phyloP scores from a whole-genome alignment of 2,329 filamentous ascomycete species.

The Coniochaeta sp. region DNA sequence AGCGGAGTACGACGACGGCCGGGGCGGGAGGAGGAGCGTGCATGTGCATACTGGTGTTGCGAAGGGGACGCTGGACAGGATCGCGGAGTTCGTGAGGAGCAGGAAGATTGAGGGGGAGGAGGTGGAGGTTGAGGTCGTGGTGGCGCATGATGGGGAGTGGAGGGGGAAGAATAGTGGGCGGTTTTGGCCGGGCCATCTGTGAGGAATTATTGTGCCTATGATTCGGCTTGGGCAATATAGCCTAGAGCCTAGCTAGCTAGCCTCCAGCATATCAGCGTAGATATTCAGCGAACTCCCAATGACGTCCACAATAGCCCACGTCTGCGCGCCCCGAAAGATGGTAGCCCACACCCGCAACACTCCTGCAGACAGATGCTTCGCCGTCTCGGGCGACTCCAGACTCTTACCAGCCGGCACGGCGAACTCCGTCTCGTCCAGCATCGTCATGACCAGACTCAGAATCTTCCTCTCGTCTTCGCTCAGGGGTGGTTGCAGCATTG shows the following conservation, averaged over 20 bases:
- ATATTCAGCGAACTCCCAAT: constrained; percentile 10
- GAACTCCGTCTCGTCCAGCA: constrained; percentile 12
- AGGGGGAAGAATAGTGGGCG: constrained; percentile 27
- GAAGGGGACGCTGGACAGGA: constrained; percentile 29
- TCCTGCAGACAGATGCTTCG: constrained; percentile 7
- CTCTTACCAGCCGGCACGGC: constrained; percentile 2
- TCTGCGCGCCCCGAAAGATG: constrained; percentile 11
- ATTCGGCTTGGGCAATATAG: neutral
- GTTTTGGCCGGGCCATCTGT: constrained; percentile 23
- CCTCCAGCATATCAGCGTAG: constrained; percentile 11
- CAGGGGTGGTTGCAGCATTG: neutral
- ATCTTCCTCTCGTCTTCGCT: constrained; percentile 7
- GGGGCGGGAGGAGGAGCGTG: constrained; percentile 37
- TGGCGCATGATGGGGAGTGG: constrained; percentile 44
- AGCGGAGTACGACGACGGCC: constrained; percentile 39
- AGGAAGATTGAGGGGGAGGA: constrained; percentile 17
- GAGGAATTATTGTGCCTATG: constrained; percentile 1
- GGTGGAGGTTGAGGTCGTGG: constrained; percentile 43
- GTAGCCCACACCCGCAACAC: constrained; percentile 12
- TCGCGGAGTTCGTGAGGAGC: constrained; percentile 28
- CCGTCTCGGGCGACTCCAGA: constrained; percentile 1
- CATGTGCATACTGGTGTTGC: constrained; percentile 41
- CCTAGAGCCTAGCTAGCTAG: constrained; percentile 13
- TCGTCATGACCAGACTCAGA: constrained; percentile 8
- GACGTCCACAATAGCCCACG: constrained; percentile 11